Conservation (phyloP, 2,329 filamentous ascomycete genomes). For the Clarireedia homoeocarpa region DNA sequence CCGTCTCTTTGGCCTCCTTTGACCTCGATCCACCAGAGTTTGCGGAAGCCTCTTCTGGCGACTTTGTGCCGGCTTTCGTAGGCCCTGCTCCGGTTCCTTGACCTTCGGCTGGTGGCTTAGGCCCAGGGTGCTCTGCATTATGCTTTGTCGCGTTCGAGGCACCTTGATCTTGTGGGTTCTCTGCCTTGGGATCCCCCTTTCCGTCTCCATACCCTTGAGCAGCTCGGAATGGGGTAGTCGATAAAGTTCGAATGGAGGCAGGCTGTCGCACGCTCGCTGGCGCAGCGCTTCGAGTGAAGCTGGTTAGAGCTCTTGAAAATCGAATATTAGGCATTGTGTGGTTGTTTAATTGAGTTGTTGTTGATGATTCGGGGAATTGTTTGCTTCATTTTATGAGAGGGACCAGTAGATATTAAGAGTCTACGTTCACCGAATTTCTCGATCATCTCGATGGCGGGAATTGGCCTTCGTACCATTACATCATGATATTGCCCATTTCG, state of each 20-base stretch:
- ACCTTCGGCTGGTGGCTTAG: slow-evolving; percentile 33
- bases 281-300: slow-evolving; percentile 11
- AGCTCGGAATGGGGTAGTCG: slow-evolving; percentile 12
- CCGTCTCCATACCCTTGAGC: slow-evolving; percentile 36
- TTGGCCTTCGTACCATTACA: too few relatives aligned
- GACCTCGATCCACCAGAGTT: slow-evolving; percentile 34
- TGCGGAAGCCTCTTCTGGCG: slow-evolving; percentile 30
- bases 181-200: slow-evolving; percentile 31
- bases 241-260: slow-evolving; percentile 13
- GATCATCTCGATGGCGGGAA: too few relatives aligned
- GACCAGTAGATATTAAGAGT: too few relatives aligned
- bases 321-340: slow-evolving; percentile 18
- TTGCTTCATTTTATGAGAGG: too few relatives aligned
- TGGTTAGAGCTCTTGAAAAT: slow-evolving; percentile 10
- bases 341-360: not conserved
- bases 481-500: too few relatives aligned
- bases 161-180: slow-evolving; percentile 33
- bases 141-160: slow-evolving; percentile 28
- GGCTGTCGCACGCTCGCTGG: slow-evolving; percentile 10
- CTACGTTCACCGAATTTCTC: too few relatives aligned
- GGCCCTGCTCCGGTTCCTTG: slow-evolving; percentile 32
- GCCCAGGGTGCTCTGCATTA: slow-evolving; percentile 37
- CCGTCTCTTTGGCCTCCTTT: slow-evolving; percentile 35
- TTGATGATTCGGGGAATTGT: not conserved
- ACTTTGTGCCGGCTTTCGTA: slow-evolving; percentile 26